Conservation (phyloP, 2,329 filamentous ascomycete species). For the Apiospora kogelbergensis region DNA sequence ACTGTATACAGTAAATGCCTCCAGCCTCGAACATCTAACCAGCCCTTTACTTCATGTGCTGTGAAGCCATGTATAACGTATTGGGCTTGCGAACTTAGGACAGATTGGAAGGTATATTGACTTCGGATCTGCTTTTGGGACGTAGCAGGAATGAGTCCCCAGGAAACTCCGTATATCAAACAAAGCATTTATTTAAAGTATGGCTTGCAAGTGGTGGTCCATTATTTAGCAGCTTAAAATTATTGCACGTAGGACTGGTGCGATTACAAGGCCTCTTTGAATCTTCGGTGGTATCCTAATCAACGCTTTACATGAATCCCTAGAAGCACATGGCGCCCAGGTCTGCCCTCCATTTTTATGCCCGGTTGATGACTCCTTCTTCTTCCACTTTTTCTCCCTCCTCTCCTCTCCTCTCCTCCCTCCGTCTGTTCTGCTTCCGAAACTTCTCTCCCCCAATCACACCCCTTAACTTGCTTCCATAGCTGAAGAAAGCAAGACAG, state of each 20-base stretch:
- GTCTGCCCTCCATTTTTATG: neutral
- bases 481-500: neutral
- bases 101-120: neutral
- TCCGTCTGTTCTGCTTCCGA: neutral
- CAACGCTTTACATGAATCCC: conserved; percentile 12
- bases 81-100: neutral
- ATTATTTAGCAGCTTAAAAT: neutral
- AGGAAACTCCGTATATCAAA: neutral
- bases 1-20: no score
- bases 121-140: neutral
- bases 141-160: neutral
- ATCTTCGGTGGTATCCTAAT: conserved; percentile 14
- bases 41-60: no score
- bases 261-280: conserved; percentile 10
- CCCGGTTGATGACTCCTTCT: neutral
- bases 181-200: neutral
- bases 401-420: neutral
- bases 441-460: neutral
- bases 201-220: neutral
- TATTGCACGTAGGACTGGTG: neutral
- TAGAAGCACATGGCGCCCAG: conserved; percentile 3
- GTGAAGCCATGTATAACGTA: neutral
- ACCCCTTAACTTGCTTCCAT: neutral
- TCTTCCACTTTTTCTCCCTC: neutral
- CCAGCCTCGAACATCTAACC: no score